These are phyloP conservation scores for Lophiostoma macrostomum DNA, from an alignment of 495 filamentous ascomycete species.

Conservation along the genomic window DNA sequence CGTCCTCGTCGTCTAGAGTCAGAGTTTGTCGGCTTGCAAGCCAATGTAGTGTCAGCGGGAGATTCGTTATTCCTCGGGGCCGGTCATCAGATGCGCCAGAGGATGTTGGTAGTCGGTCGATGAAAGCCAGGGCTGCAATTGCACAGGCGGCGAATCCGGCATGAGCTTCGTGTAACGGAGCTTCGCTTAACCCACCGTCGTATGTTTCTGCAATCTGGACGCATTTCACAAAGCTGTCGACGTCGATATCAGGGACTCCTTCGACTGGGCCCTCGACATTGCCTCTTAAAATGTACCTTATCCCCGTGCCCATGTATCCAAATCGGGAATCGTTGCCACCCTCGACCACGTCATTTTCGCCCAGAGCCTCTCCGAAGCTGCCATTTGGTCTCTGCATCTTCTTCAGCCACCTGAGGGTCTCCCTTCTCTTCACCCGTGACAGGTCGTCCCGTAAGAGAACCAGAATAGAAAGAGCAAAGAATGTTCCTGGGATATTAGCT, in stretches of 20 bases:
- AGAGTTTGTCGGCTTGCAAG: constrained; percentile 66
- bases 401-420: constrained; percentile 69
- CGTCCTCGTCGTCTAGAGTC: constrained; percentile 39
- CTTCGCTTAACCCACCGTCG: constrained; percentile 84
- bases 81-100: constrained; percentile 15
- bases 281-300: constrained; percentile 78
- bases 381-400: constrained; percentile 78
- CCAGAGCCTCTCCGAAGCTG: constrained; percentile 83
- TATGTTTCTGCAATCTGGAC: constrained; percentile 75
- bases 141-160: constrained; percentile 88
- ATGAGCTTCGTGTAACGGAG: constrained; percentile 80
- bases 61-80: constrained; percentile 33
- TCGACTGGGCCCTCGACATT: constrained; percentile 49
- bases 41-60: constrained; percentile 57
- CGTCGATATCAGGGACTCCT: constrained; percentile 69
- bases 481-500: constrained; percentile 79
- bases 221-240: constrained; percentile 64
- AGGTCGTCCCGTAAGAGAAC: constrained; percentile 73
- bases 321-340: constrained; percentile 83
- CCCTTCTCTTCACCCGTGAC: constrained; percentile 61
- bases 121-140: constrained; percentile 67
- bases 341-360: constrained; percentile 57
- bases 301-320: constrained; percentile 74
- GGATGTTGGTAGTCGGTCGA: constrained; percentile 50
- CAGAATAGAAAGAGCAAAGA: constrained; percentile 77